A percentile compares a stretch with the other conserved stretches of the same genome.
phyloP scores from a whole-genome alignment of 2,329 filamentous ascomycete genomes.

The Didymella segeticola region DNA sequence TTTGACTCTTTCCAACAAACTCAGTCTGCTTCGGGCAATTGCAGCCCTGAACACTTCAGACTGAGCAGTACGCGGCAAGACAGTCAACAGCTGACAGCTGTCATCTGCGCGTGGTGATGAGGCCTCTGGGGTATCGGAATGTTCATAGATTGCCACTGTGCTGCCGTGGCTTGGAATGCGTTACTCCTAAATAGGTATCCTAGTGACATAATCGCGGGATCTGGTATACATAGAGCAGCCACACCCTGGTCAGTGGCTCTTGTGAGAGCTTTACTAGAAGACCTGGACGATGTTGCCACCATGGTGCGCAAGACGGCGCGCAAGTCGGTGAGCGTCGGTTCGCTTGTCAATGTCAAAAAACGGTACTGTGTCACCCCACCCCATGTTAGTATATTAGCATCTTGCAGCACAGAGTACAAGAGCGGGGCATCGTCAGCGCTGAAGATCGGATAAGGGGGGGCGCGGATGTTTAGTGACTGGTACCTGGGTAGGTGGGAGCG shows the following conservation, averaged over 20 bases:
- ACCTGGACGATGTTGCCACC: not conserved
- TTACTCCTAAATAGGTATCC: constrained; percentile 2
- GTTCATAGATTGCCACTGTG: constrained; percentile 4
- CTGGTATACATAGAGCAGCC: constrained; percentile 8
- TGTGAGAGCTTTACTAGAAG: not conserved
- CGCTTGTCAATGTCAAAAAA: constrained; percentile 8
- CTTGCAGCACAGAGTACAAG: constrained; percentile 2
- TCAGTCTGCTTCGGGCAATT: not conserved
- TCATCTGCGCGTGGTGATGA: constrained; percentile 24
- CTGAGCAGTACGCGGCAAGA: constrained; percentile 1
- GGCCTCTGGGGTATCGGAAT: constrained; percentile 6
- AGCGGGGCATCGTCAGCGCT: constrained; percentile 4
- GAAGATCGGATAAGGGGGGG: not conserved
- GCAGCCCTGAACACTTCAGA: not conserved
- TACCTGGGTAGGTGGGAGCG: not conserved
- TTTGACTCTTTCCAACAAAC: not conserved
- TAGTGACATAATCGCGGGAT: constrained; percentile 1
- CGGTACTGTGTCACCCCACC: constrained; percentile 11
- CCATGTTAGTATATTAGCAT: constrained; percentile 9
- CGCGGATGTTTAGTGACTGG: not conserved
- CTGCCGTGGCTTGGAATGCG: constrained; percentile 19
- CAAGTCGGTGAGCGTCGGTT: constrained; percentile 8
- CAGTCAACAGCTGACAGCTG: constrained; percentile 22
- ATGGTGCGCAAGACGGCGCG: constrained; percentile 5
- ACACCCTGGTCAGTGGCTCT: constrained; percentile 1